These are phyloP conservation scores for Penicillium carneum DNA, from an alignment of 2,329 filamentous ascomycete species.

Conservation along the genomic window DNA sequence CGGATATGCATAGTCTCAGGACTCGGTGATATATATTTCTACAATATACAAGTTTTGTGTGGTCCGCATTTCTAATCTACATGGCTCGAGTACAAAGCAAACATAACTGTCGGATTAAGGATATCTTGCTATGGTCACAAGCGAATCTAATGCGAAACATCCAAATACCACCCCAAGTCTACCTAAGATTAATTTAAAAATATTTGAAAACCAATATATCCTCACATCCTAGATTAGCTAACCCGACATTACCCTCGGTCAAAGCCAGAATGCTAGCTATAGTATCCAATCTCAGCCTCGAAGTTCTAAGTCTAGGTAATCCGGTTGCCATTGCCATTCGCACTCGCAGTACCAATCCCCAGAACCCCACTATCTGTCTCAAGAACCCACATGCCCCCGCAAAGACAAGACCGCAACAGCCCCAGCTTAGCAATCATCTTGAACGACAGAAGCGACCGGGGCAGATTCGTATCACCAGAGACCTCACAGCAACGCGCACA, in stretches of 20 bases:
- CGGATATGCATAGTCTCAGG: neutral
- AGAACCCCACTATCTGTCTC: constrained; percentile 35
- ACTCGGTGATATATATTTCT: neutral
- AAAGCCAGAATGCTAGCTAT: neutral
- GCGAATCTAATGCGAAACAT: neutral
- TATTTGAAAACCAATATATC: neutral
- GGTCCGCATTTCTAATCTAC: neutral
- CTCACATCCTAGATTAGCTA: neutral
- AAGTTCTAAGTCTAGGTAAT: neutral
- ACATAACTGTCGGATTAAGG: neutral
- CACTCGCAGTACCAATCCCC: neutral
- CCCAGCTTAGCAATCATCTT: constrained; percentile 50
- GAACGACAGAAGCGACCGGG: constrained; percentile 46
- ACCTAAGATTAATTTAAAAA: neutral
- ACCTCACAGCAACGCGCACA: constrained; percentile 69
- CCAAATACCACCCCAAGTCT: neutral
- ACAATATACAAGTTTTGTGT: neutral
- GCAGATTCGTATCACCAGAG: constrained; percentile 67
- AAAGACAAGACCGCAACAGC: constrained; percentile 50
- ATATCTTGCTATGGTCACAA: neutral
- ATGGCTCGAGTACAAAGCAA: neutral
- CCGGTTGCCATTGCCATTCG: constrained; percentile 2
- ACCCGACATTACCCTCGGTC: neutral
- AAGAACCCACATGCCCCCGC: constrained; percentile 52
- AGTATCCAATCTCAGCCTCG: neutral